These are phyloP conservation scores for Gaertneriomyces semiglobifer DNA, from an alignment of 192 early-diverging fungal species.

Conservation along the genomic window DNA sequence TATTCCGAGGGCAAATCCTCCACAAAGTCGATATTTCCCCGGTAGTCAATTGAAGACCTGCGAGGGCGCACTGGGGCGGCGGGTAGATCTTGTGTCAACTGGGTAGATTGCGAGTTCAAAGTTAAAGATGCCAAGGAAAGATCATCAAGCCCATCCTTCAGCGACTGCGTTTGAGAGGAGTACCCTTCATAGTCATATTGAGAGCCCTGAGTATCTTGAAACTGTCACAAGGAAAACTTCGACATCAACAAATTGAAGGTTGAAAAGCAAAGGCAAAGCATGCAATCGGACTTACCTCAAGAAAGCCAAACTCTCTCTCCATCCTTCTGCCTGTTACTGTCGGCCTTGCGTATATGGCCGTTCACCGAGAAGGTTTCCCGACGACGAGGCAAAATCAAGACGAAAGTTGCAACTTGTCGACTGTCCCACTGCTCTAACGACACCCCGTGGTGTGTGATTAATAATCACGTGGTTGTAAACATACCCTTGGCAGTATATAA, in stretches of 20 bases:
- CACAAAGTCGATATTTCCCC: constrained; percentile 52
- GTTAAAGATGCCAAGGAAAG: constrained; percentile 40
- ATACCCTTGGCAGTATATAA: too few relatives aligned
- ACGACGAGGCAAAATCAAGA: too few relatives aligned
- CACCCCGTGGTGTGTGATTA: too few relatives aligned
- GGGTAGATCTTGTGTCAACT: constrained; percentile 14
- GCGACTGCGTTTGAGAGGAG: constrained; percentile 41
- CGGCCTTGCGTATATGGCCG: too few relatives aligned
- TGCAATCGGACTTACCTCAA: constrained; percentile 20
- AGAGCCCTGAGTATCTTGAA: constrained; percentile 57
- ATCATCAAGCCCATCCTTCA: constrained; percentile 51
- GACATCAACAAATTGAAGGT: background rate
- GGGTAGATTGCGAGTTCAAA: constrained; percentile 38
- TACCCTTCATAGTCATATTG: constrained; percentile 67
- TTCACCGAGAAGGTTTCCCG: too few relatives aligned
- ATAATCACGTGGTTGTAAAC: too few relatives aligned
- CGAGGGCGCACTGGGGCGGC: background rate
- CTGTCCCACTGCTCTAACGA: too few relatives aligned
- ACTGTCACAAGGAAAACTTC: background rate
- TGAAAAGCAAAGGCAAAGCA: background rate
- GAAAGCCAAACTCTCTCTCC: constrained; percentile 23
- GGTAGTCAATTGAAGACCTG: constrained; percentile 25
- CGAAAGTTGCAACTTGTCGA: too few relatives aligned
- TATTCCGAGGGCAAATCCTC: constrained; percentile 34
- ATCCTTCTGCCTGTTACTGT: background rate